phyloP scores from a whole-genome alignment of 108 stramenopile genomes.

The Cyclotella kingstonii region DNA sequence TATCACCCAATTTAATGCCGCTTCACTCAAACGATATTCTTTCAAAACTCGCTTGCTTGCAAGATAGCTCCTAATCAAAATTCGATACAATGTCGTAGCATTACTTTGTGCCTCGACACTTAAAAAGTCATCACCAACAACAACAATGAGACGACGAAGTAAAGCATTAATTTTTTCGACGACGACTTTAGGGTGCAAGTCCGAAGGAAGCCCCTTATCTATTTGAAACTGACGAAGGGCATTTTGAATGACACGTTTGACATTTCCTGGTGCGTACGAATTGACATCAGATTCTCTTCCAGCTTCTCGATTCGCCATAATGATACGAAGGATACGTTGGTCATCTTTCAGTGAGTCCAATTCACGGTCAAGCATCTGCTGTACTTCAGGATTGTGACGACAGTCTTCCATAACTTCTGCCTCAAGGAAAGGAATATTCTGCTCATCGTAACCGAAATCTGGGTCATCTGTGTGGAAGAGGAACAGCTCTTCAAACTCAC shows the following conservation, averaged over 20 bases:
- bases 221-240: slow-evolving; percentile 90
- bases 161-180: slow-evolving; percentile 73
- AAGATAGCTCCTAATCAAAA: slow-evolving; percentile 86
- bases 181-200: slow-evolving; percentile 88
- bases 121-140: slow-evolving; percentile 89
- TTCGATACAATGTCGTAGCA: slow-evolving; percentile 91
- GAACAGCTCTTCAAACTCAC: slow-evolving; percentile 78
- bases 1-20: slow-evolving; percentile 89
- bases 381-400: slow-evolving; percentile 83
- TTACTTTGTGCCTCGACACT: slow-evolving; percentile 93
- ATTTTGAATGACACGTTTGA: slow-evolving; percentile 89
- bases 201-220: slow-evolving; percentile 77
- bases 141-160: slow-evolving; percentile 84
- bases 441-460: slow-evolving; percentile 85
- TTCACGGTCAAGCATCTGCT: slow-evolving; percentile 86
- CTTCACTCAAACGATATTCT: slow-evolving; percentile 85
- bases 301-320: slow-evolving; percentile 90
- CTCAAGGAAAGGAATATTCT: slow-evolving; percentile 80
- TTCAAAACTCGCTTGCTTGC: slow-evolving; percentile 86
- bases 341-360: slow-evolving; percentile 83
- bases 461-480: slow-evolving; percentile 73
- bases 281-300: slow-evolving; percentile 78
- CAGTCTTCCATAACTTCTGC: slow-evolving; percentile 81
- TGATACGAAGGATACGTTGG: slow-evolving; percentile 76
- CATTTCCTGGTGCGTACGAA: slow-evolving; percentile 92